Evolutionary conservation across 225 moss, liverwort and hornwort species (phyloP), one percentile per base, ranked within the genome.

Genomic region (Antitrichia curtipendula): DNA sequence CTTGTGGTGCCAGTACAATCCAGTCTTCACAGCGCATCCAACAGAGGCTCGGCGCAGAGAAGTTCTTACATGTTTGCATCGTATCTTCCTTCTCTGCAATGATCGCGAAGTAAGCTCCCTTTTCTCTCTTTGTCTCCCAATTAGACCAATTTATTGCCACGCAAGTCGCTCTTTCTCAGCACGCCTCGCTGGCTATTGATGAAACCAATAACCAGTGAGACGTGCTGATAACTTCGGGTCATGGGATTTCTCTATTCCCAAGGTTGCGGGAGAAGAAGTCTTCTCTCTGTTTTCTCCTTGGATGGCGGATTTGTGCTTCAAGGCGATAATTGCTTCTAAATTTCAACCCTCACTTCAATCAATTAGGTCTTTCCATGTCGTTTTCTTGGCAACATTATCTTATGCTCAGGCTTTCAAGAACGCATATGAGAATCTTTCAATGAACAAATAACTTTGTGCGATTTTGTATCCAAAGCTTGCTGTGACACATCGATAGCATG

Each of bases 31-130:
- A 63, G 98, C 98, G 76, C 98, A 98, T 91, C 98, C 98, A 63
- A 98, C 98, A 80, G 98, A 98, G 92, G 98, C 98, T 84, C 95
- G 98, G 85, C 95, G 98, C 88, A 93, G 97, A 92, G 98, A 98
- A 91, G 95, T 98, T 86, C 92, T 98, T 32, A 98, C 96, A 59
- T 98, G 95, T 78, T 89, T 97, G 83, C 95, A 95, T 91, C 93
- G 96, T 81, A 98, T 98, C 77, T 98, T 97, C 89, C 88, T 90
- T 78, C 95, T 98, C 89, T 98, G 98, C 95, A 95, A 90, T 86
- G 86, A 95, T 83, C 94, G 97, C 88, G 97, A 98, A 95, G 98
- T 98, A 87, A 38, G 34, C 27, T 75, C 45, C 62, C 69, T 59
- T 75, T 38, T 50, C 43, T 70, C 52, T 65, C 60, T 50, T 28